Evolutionary conservation across 129 eudicot genomes (phyloP).

Genomic region (Escallonia rubra): DNA sequence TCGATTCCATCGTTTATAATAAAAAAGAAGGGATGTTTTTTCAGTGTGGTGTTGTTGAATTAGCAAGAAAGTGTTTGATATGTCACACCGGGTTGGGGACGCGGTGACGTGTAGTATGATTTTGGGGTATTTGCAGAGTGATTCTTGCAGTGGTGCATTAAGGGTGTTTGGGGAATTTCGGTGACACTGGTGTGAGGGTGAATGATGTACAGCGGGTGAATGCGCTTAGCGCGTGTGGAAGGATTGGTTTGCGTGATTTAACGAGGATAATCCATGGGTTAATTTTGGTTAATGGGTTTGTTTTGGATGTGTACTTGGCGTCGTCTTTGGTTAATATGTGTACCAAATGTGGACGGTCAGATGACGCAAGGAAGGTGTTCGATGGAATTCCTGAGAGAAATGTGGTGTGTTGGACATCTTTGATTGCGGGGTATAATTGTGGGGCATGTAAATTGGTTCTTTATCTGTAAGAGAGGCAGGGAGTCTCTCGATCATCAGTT

Average conservation of each 20-base stretch:
- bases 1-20: no score
- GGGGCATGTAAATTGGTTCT: no score
- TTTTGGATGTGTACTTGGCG: not conserved
- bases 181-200: not conserved
- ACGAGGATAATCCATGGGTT: conserved; percentile 4
- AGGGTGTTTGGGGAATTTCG: not conserved
- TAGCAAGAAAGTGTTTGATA: conserved; percentile 15
- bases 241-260: not conserved
- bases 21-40: no score
- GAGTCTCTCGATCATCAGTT: no score
- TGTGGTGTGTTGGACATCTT: conserved; percentile 7
- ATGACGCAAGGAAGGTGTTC: conserved; percentile 1
- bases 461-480: no score
- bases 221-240: conserved; percentile 15
- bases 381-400: conserved; percentile 4
- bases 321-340: conserved; percentile 11
- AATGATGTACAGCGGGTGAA: conserved; percentile 8
- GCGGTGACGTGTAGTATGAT: conserved; percentile 16
- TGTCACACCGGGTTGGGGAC: conserved; percentile 1
- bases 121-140: conserved; percentile 18
- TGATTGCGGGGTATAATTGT: conserved; percentile 1
- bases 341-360: conserved; percentile 4
- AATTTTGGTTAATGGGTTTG: not conserved
- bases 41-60: conserved; percentile 11
- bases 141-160: not conserved